Percentiles rank a stretch among this genome's conserved stretches.
Conservation (phyloP, 805 yeast genomes). For the Yamadazyma sp. region DNA sequence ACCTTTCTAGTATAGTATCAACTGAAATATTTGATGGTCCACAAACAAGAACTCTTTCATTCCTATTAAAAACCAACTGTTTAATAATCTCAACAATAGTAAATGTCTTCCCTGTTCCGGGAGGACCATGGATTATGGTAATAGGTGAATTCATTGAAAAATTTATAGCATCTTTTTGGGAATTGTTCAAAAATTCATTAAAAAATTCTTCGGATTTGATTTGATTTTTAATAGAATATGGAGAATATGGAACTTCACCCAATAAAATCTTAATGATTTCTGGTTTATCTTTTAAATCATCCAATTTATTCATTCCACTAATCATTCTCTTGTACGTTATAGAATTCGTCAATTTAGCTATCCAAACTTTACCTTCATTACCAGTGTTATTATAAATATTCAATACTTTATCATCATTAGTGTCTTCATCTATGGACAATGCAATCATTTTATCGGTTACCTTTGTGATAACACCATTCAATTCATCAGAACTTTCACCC, state of each 20-base stretch:
- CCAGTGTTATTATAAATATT: conserved; percentile 42
- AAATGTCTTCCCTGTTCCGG: conserved; percentile 81
- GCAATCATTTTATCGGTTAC: conserved; percentile 46
- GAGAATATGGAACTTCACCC: conserved; percentile 38
- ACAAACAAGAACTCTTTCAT: conserved; percentile 70
- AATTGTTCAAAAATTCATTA: conserved; percentile 51
- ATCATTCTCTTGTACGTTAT: conserved; percentile 77
- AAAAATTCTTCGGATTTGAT: conserved; percentile 24
- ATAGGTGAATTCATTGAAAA: conserved; percentile 63
- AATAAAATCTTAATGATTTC: conserved; percentile 42
- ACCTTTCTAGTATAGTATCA: conserved; percentile 83
- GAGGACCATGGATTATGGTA: conserved; percentile 72
- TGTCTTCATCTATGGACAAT: conserved; percentile 58
- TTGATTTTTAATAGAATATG: conserved; percentile 1
- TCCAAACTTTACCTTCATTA: conserved; percentile 53
- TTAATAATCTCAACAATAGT: conserved; percentile 79
- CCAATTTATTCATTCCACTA: conserved; percentile 65
- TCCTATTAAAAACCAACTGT: conserved; percentile 51
- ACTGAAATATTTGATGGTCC: conserved; percentile 94
- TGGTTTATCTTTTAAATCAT: conserved; percentile 40
- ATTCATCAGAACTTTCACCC: conserved; percentile 22
- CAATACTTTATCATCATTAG: conserved; percentile 49
- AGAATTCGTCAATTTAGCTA: conserved; percentile 65
- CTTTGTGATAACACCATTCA: conserved; percentile 68
- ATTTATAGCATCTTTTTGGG: conserved; percentile 71